These are phyloP conservation scores for Mortierella sp. DNA, from an alignment of 371 early-diverging fungal genomes.

Conservation along the genomic window DNA sequence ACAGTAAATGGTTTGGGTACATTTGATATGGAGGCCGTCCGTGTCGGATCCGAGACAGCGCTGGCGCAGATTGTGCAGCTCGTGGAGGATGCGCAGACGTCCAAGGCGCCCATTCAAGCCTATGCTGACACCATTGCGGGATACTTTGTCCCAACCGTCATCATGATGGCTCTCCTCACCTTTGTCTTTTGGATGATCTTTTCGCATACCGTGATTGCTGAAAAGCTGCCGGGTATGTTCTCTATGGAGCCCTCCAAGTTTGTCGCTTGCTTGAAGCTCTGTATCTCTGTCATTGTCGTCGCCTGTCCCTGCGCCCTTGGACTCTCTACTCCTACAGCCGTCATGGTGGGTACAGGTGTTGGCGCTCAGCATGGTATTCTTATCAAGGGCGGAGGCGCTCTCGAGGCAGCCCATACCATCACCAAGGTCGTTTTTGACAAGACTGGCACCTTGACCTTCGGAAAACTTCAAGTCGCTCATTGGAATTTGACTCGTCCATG, in stretches of 20 bases:
- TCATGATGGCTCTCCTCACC: conserved; percentile 76
- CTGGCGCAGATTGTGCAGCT: conserved; percentile 88
- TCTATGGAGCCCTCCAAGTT: conserved; percentile 72
- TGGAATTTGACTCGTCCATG: conserved; percentile 34
- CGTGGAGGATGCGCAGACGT: conserved; percentile 89
- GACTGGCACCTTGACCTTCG: conserved; percentile 94
- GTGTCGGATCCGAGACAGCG: conserved; percentile 87
- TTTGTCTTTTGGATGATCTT: conserved; percentile 83
- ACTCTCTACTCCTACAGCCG: conserved; percentile 95
- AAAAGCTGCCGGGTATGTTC: conserved; percentile 66
- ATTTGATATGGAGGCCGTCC: conserved; percentile 75
- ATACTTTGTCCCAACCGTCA: conserved; percentile 91
- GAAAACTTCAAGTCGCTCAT: conserved; percentile 80
- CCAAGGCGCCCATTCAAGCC: conserved; percentile 89
- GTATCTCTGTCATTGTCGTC: conserved; percentile 95
- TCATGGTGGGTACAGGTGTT: conserved; percentile 98
- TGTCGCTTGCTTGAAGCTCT: conserved; percentile 87
- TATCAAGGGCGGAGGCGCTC: conserved; percentile 86
- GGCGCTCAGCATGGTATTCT: conserved; percentile 92
- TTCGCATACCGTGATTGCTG: conserved; percentile 56
- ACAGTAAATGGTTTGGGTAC: conserved; percentile 90
- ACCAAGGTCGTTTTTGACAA: conserved; percentile 96
- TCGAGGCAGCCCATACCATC: conserved; percentile 85
- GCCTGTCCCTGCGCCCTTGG: conserved; percentile 98
- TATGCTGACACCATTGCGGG: conserved; percentile 86